Conservation (phyloP, 345 rosid species). For the Linum trigynum region DNA sequence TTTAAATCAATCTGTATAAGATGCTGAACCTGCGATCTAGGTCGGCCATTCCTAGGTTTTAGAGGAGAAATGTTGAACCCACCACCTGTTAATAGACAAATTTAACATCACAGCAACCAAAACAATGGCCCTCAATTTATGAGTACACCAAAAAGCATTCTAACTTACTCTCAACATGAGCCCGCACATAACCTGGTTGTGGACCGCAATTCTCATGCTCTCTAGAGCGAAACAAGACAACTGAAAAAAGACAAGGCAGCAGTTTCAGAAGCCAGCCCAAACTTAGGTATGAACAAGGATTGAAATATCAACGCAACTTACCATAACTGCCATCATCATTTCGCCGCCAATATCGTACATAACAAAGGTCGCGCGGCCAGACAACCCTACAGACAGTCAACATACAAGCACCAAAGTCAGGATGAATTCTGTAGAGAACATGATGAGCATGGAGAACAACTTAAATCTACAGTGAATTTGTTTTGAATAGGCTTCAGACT, state of each 20-base stretch:
- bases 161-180: conserved; percentile 88
- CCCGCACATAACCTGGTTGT: conserved; percentile 90
- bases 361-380: conserved; percentile 99
- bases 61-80: conserved; percentile 91
- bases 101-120: neutral
- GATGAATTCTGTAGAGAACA: neutral
- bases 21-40: conserved; percentile 88
- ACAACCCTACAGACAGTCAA: conserved; percentile 54
- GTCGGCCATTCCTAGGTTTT: conserved; percentile 73
- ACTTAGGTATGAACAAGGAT: conserved; percentile 2
- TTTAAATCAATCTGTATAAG: conserved; percentile 96
- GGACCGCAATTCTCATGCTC: conserved; percentile 92
- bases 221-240: conserved; percentile 93
- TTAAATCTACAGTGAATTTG: too few relatives aligned
- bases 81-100: conserved; percentile 51
- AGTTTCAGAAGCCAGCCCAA: conserved; percentile 13
- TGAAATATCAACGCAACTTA: conserved; percentile 18
- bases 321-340: conserved; percentile 99
- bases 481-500: too few relatives aligned
- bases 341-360: conserved; percentile 97
- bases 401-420: neutral
- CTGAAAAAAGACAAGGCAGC: conserved; percentile 38
- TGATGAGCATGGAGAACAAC: too few relatives aligned
- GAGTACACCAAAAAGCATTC: conserved; percentile 10
- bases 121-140: conserved; percentile 1